Conservation (phyloP, 371 early-diverging fungal genomes). For the Mortierella sp. region DNA sequence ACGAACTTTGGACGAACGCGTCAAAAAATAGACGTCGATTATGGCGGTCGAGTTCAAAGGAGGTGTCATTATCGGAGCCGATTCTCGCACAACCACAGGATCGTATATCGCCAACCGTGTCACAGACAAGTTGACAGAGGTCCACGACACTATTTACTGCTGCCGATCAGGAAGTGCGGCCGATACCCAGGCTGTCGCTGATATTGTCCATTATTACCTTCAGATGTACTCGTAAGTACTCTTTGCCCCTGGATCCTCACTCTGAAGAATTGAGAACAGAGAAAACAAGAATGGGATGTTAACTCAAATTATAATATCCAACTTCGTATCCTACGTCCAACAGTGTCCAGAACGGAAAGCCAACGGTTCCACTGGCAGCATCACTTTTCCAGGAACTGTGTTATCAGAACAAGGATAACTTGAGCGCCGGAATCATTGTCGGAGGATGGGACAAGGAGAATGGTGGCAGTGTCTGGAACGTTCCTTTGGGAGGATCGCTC, state of each 20-base stretch:
- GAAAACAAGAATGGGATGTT: no score
- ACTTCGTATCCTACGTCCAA: slow-evolving; percentile 22
- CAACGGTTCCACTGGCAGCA: slow-evolving; percentile 94
- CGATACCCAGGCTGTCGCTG: slow-evolving; percentile 99
- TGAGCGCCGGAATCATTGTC: slow-evolving; percentile 98
- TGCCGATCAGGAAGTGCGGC: slow-evolving; percentile 99
- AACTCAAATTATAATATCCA: neutral
- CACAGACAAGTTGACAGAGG: slow-evolving; percentile 98
- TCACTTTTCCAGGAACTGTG: slow-evolving; percentile 93
- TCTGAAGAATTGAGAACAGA: no score
- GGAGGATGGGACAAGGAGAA: slow-evolving; percentile 98
- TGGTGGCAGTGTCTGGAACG: slow-evolving; percentile 94
- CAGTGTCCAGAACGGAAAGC: slow-evolving; percentile 89
- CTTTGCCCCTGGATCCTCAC: neutral
- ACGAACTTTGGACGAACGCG: no score
- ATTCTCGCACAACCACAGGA: slow-evolving; percentile 98
- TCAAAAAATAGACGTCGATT: slow-evolving; percentile 97
- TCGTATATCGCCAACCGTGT: slow-evolving; percentile 98
- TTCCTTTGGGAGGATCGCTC: slow-evolving; percentile 96
- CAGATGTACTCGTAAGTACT: slow-evolving; percentile 86
- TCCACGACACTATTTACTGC: slow-evolving; percentile 97
- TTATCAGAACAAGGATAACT: slow-evolving; percentile 93
- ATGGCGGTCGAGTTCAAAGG: slow-evolving; percentile 97
- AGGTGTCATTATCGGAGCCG: slow-evolving; percentile 99
- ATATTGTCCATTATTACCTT: slow-evolving; percentile 94